These are phyloP conservation scores for Herpotrichia juniperi DNA, from an alignment of 2,329 filamentous ascomycete genomes.

Conservation along the genomic window DNA sequence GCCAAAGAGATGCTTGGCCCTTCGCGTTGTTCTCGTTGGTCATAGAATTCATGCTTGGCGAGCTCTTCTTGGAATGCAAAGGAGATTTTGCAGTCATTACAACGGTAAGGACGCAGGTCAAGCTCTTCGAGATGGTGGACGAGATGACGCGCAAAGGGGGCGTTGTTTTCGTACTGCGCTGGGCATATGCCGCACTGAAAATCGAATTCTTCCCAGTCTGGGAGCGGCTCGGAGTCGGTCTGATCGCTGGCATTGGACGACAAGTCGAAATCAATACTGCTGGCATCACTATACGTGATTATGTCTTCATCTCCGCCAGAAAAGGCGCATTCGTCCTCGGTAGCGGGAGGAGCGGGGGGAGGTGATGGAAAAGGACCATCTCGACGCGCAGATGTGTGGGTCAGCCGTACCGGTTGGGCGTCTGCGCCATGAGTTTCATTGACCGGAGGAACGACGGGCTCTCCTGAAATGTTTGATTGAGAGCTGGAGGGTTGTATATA, in stretches of 20 bases:
- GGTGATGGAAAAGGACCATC: not conserved
- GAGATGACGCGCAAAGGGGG: not conserved
- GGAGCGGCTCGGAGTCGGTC: not conserved
- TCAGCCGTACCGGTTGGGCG: no score
- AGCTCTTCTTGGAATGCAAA: conserved; percentile 2
- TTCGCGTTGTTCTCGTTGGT: not conserved
- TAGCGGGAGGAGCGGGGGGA: not conserved
- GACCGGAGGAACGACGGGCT: no score
- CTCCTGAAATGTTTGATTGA: no score
- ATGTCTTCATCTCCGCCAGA: not conserved
- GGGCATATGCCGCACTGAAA: conserved; percentile 1
- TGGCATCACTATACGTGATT: not conserved
- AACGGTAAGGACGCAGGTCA: conserved; percentile 1
- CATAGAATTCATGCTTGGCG: conserved; percentile 1
- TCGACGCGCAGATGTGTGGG: not conserved
- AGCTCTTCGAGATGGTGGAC: conserved; percentile 3
- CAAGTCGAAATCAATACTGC: not conserved
- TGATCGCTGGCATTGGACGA: not conserved
- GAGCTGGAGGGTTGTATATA: not conserved
- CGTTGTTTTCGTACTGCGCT: not conserved
- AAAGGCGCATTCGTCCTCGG: not conserved
- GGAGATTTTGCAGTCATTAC: not conserved
- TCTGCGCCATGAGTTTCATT: not conserved
- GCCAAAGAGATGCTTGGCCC: not conserved
- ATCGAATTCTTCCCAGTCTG: not conserved